Conservation (phyloP, 2,329 filamentous ascomycete species). For the Ophiostoma triangulosporum region DNA sequence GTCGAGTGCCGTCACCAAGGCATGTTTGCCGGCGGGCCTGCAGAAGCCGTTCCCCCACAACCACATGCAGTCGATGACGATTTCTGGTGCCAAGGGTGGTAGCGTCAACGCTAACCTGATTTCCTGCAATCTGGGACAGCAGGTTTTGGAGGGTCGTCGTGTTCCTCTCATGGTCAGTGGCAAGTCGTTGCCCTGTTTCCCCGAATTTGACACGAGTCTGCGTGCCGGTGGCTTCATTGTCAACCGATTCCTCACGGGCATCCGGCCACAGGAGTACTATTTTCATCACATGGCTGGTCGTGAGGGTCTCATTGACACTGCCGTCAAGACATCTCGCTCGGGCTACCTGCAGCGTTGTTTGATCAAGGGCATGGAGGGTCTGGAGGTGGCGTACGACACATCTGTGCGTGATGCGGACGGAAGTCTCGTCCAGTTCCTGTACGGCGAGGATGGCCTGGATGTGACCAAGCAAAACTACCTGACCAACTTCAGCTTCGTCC, state of each 20-base stretch:
- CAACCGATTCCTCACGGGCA: conserved; percentile 93
- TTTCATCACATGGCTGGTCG: conserved; percentile 99
- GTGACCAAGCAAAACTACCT: conserved; percentile 90
- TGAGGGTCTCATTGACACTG: conserved; percentile 96
- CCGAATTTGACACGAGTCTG: conserved; percentile 77
- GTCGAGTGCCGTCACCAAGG: conserved; percentile 63
- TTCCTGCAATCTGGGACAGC: conserved; percentile 92
- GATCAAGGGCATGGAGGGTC: conserved; percentile 96
- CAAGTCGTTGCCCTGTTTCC: conserved; percentile 90
- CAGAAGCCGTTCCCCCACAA: conserved; percentile 91
- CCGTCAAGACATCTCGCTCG: conserved; percentile 93
- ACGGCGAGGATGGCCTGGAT: conserved; percentile 91
- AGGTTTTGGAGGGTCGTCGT: conserved; percentile 85
- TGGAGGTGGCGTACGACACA: conserved; percentile 83
- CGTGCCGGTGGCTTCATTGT: conserved; percentile 88
- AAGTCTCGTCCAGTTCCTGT: conserved; percentile 85
- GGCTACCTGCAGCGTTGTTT: conserved; percentile 94
- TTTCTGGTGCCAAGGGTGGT: conserved; percentile 86
- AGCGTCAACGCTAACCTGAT: conserved; percentile 94
- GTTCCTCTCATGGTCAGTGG: conserved; percentile 97
- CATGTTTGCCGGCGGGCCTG: conserved; percentile 68
- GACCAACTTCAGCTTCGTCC: conserved; percentile 76
- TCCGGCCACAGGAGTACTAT: conserved; percentile 94
- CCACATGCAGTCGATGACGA: conserved; percentile 98
- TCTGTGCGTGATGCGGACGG: conserved; percentile 92